phyloP scores from a whole-genome alignment of 257 asterid species.

The Galeopsis tetrahit region DNA sequence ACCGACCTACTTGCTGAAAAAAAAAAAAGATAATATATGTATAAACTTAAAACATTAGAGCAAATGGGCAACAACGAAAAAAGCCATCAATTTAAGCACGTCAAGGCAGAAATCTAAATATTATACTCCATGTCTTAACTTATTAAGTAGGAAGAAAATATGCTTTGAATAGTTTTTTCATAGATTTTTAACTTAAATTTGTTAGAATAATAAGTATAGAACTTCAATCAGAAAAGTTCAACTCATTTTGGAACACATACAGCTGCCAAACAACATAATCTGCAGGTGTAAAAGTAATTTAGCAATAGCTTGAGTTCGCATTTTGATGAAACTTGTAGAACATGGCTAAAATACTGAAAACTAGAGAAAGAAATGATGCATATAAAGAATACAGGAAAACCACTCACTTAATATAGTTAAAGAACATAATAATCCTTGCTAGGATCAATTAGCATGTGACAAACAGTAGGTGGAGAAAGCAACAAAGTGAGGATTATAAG shows the following conservation, averaged over 20 bases:
- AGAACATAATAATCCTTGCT: slow-evolving; percentile 11
- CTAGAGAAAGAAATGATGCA: slow-evolving; percentile 27
- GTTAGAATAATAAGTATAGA: slow-evolving; percentile 10
- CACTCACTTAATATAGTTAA: slow-evolving; percentile 8
- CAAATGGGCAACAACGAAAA: not conserved
- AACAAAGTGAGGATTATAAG: slow-evolving; percentile 17
- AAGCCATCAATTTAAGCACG: slow-evolving; percentile 21
- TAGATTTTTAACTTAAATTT: slow-evolving; percentile 22
- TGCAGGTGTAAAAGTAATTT: slow-evolving; percentile 17
- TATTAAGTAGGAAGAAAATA: slow-evolving; percentile 5
- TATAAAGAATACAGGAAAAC: slow-evolving; percentile 1
- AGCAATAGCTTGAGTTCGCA: slow-evolving; percentile 22
- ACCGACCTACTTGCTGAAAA: slow-evolving; percentile 93
- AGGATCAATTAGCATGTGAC: slow-evolving; percentile 20
- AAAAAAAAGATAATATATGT: slow-evolving; percentile 15
- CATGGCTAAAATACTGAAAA: slow-evolving; percentile 8
- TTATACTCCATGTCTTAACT: not conserved
- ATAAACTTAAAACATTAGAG: slow-evolving; percentile 22
- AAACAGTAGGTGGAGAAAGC: slow-evolving; percentile 28
- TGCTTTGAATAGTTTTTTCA: slow-evolving; percentile 17
- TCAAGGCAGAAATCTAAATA: slow-evolving; percentile 15
- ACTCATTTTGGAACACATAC: slow-evolving; percentile 20
- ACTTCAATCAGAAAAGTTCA: slow-evolving; percentile 7
- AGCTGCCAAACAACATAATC: slow-evolving; percentile 26
- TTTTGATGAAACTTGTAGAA: not conserved